Evolutionary conservation across 2,329 filamentous ascomycete genomes (phyloP).

Genomic region (Camillea tinctor): DNA sequence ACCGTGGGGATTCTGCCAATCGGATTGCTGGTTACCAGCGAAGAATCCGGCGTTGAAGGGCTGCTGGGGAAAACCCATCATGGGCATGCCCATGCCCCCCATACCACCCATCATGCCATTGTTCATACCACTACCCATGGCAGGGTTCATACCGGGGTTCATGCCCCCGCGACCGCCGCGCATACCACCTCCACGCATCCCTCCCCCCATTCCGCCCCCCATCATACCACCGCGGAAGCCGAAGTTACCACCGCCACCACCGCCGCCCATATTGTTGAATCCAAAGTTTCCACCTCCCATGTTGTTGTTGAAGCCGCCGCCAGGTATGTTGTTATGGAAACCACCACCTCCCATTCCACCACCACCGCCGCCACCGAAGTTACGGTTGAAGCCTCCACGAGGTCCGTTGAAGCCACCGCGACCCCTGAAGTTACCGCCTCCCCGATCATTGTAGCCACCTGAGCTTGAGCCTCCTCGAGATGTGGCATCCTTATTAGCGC

Average conservation of each 20-base stretch:
- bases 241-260: constrained; percentile 28
- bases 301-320: constrained; percentile 30
- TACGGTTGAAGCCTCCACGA: constrained; percentile 32
- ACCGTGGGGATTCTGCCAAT: constrained; percentile 37
- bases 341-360: constrained; percentile 23
- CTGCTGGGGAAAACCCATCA: constrained; percentile 34
- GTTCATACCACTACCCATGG: constrained; percentile 25
- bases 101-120: constrained; percentile 32
- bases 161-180: constrained; percentile 32
- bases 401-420: constrained; percentile 31
- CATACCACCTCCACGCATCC: constrained; percentile 32
- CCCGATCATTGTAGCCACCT: constrained; percentile 47
- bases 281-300: constrained; percentile 32
- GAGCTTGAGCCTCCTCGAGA: constrained; percentile 53
- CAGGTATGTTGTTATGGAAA: constrained; percentile 28
- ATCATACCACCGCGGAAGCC: constrained; percentile 35
- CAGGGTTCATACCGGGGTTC: constrained; percentile 29
- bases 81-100: constrained; percentile 32
- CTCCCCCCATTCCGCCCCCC: constrained; percentile 31
- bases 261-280: constrained; percentile 29
- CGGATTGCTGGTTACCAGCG: constrained; percentile 31
- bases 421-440: constrained; percentile 30
- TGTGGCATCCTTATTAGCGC: constrained; percentile 57
- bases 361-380: constrained; percentile 30
- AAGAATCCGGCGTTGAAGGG: constrained; percentile 36